Evolutionary conservation across 345 rosid genomes (phyloP).

Genomic region (Schrenkiella parvula): DNA sequence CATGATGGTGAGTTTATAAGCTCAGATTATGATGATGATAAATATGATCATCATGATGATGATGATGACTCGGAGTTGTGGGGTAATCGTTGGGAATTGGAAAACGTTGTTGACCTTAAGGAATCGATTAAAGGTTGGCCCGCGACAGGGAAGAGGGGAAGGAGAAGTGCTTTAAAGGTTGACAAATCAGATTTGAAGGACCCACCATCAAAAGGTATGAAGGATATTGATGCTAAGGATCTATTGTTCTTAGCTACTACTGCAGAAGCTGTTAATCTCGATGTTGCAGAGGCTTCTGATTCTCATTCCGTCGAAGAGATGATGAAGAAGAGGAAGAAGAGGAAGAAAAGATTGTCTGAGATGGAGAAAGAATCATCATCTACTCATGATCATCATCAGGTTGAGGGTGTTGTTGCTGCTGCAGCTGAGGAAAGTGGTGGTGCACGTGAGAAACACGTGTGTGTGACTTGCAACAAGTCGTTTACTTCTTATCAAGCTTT

Average conservation of each 20-base stretch:
- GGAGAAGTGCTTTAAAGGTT: constrained; percentile 15
- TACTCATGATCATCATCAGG: background rate
- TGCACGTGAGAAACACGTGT: constrained; percentile 24
- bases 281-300: background rate
- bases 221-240: constrained; percentile 26
- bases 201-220: constrained; percentile 2
- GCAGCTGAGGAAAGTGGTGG: constrained; percentile 7
- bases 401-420: background rate
- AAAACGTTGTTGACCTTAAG: constrained; percentile 25
- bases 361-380: constrained; percentile 32
- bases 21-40: constrained; percentile 22
- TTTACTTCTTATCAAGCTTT: constrained; percentile 48
- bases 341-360: constrained; percentile 37
- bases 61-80: constrained; percentile 23
- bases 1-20: constrained; percentile 19
- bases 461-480: constrained; percentile 42
- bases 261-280: constrained; percentile 14
- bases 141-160: constrained; percentile 38
- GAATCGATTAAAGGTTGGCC: constrained; percentile 37
- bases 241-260: constrained; percentile 35
- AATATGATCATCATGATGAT: background rate
- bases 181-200: constrained; percentile 20
- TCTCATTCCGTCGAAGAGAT: background rate
- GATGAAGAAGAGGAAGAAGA: constrained; percentile 21
- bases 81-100: background rate